Evolutionary conservation across 1,284 basidiomycete genomes (phyloP).

Genomic region (Austroboletus rostrupii): DNA sequence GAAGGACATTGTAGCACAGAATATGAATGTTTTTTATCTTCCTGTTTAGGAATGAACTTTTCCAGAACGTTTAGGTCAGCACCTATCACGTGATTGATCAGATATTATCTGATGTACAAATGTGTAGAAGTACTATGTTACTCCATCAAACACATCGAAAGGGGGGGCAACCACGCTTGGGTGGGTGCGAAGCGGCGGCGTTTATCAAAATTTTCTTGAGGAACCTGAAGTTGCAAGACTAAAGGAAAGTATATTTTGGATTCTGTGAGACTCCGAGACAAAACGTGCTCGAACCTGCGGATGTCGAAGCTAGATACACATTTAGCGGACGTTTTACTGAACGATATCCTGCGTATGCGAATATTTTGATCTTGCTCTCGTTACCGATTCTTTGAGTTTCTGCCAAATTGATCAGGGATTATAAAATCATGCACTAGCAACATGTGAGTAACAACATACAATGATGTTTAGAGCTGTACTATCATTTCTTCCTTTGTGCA

Average conservation of each 20-base stretch:
- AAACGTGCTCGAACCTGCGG: constrained; percentile 18
- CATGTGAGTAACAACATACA: too few species aligned
- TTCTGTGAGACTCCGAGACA: constrained; percentile 28
- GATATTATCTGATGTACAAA: too few species aligned
- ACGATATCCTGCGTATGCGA: too few species aligned
- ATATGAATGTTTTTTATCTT: background rate
- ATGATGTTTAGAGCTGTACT: too few species aligned
- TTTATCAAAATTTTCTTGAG: constrained; percentile 50
- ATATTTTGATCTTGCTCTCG: too few species aligned
- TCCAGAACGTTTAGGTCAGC: too few species aligned
- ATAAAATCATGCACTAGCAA: too few species aligned
- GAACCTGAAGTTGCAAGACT: constrained; percentile 56
- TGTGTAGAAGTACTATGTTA: too few species aligned
- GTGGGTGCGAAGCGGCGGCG: constrained; percentile 53
- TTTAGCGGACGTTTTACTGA: constrained; percentile 3
- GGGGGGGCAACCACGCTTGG: constrained; percentile 47
- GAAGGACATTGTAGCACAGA: constrained; percentile 24
- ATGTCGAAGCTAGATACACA: constrained; percentile 19
- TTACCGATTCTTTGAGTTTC: too few species aligned
- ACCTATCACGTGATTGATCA: constrained; percentile 13
- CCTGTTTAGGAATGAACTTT: constrained; percentile 16
- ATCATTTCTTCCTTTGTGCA: too few species aligned
- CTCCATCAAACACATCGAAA: constrained; percentile 59
- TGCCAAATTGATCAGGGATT: too few species aligned
- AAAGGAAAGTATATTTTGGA: constrained; percentile 52